Conservation (phyloP, 2,329 filamentous ascomycete genomes). For the Calonectria pseudoreteaudii region DNA sequence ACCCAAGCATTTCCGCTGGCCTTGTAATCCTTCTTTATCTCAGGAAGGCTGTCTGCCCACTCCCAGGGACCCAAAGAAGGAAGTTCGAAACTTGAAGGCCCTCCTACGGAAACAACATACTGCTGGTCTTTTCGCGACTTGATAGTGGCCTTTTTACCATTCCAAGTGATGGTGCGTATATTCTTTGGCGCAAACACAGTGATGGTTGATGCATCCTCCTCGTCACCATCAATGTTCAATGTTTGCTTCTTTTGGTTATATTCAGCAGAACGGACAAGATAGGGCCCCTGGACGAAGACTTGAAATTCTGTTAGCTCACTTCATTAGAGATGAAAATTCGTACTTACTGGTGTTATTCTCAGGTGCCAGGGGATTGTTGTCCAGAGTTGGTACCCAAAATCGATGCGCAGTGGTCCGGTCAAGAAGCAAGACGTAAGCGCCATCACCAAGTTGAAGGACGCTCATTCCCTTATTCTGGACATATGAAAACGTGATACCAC, state of each 20-base stretch:
- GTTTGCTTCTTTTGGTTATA: constrained; percentile 48
- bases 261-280: constrained; percentile 60
- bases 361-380: constrained; percentile 57
- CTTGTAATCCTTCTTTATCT: constrained; percentile 57
- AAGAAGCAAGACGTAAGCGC: constrained; percentile 62
- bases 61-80: constrained; percentile 60
- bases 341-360: constrained; percentile 57
- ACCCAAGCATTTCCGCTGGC: constrained; percentile 57
- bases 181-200: constrained; percentile 61
- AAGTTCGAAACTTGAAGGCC: constrained; percentile 47
- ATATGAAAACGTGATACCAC: constrained; percentile 58
- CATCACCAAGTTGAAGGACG: constrained; percentile 59
- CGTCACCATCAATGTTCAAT: constrained; percentile 59
- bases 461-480: constrained; percentile 61
- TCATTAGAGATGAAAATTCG: fast-evolving
- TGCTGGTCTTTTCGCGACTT: constrained; percentile 42
- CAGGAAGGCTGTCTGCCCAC: constrained; percentile 60
- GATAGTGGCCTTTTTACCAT: constrained; percentile 54
- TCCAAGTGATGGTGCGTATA: constrained; percentile 62
- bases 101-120: constrained; percentile 44
- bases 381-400: constrained; percentile 67
- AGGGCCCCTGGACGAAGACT: constrained; percentile 65
- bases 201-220: constrained; percentile 53
- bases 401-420: constrained; percentile 66
- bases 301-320: background rate